Conservation (phyloP, 1,284 basidiomycete species). For the Microstroma glucosiphilum region DNA sequence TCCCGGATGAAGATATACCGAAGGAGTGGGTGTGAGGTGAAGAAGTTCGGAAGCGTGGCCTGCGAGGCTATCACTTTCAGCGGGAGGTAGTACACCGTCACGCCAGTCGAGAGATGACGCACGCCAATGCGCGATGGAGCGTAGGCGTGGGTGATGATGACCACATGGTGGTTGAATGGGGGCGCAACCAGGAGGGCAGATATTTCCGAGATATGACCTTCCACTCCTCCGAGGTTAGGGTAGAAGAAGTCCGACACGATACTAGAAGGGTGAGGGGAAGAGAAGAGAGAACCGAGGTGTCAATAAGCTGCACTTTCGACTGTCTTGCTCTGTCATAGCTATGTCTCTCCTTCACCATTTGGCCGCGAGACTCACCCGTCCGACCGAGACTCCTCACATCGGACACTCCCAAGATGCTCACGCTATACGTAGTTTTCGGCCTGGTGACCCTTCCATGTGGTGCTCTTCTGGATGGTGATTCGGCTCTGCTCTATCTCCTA, state of each 20-base stretch:
- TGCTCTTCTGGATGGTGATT: background rate
- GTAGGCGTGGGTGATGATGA: constrained; percentile 89
- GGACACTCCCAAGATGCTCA: constrained; percentile 3
- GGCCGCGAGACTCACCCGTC: too few species aligned
- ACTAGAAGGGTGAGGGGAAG: constrained; percentile 52
- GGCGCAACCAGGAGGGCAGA: constrained; percentile 63
- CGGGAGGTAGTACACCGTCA: constrained; percentile 94
- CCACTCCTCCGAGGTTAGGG: constrained; percentile 89
- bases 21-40: constrained; percentile 82
- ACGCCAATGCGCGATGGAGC: constrained; percentile 76
- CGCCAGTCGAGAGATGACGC: constrained; percentile 69
- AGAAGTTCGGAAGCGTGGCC: constrained; percentile 89
- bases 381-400: background rate
- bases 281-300: background rate
- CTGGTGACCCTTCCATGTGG: background rate
- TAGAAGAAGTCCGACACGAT: constrained; percentile 98
- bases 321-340: too few species aligned
- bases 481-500: background rate
- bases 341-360: too few species aligned
- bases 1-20: constrained; percentile 83
- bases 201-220: constrained; percentile 77
- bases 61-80: constrained; percentile 60
- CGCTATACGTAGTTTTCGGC: constrained; percentile 1
- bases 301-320: too few species aligned
- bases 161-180: constrained; percentile 72